phyloP scores from a whole-genome alignment of 176 grass and related monocot species.

The Oryza brachyantha region DNA sequence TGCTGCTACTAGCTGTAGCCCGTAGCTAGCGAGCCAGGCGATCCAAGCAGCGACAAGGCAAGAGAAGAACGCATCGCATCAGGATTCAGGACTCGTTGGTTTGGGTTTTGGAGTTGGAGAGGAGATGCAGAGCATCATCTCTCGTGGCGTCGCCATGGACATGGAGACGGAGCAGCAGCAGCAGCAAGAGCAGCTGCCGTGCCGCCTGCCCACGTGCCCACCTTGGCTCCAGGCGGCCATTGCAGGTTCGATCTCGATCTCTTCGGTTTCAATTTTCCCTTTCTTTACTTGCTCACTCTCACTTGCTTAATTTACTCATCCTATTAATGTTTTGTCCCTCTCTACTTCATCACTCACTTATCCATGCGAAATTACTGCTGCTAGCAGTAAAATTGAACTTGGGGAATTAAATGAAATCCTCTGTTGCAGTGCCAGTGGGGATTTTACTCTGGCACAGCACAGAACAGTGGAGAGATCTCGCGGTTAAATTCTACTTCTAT shows the following conservation, averaged over 20 bases:
- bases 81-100: too few relatives aligned
- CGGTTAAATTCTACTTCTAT: too few relatives aligned
- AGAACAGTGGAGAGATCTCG: not conserved
- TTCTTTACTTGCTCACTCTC: not conserved
- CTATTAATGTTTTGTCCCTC: too few relatives aligned
- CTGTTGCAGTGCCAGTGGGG: not conserved
- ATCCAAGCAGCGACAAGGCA: not conserved
- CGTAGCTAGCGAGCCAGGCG: too few relatives aligned
- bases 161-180: not conserved
- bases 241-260: slow-evolving; percentile 11
- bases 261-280: too few relatives aligned
- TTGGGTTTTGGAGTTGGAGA: too few relatives aligned
- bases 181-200: not conserved
- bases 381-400: not conserved
- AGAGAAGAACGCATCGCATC: not conserved
- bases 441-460: too few relatives aligned
- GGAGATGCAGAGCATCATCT: not conserved
- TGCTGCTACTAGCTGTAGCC: too few relatives aligned
- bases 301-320: not conserved
- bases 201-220: slow-evolving; percentile 33
- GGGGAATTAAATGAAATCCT: not conserved
- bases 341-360: not conserved
- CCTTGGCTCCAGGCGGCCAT: slow-evolving; percentile 71
- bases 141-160: not conserved
- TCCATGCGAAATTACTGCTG: too few relatives aligned